Evolutionary conservation across 2,329 filamentous ascomycete species (phyloP), one percentile per base, ranked within the genome.

Genomic region (Emericellopsis cladophorae): DNA sequence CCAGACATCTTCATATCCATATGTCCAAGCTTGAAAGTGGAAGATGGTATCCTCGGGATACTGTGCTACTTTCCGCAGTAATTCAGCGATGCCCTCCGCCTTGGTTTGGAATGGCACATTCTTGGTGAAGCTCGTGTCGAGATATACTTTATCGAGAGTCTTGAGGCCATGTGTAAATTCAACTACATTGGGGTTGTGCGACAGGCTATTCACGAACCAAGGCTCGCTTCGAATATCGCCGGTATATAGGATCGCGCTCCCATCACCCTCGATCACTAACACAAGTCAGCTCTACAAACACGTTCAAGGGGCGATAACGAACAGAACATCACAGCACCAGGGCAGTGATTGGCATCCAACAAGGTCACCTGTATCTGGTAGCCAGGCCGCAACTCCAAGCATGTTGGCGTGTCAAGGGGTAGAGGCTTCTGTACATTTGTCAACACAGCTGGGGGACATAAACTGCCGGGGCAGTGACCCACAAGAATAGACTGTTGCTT

Each of bases 1-100:
- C 88, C 88, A 95, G 0, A 95, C 87, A 40, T 94, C 84, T 55
- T 96, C 89, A 47, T 95, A 95, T 1, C 70, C 71, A 54, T 92
- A 92, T 0, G 90, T 95, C 88, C 89, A 95, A 1, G 87, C 76
- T 42, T 88, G 76, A 36, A 96, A 72, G 56, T 94, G 84, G 51
- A 95, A 95, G 1, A 82, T 57, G 0, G 87, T 94, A 32, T 86
- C 75, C 2, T 65, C 46, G 0, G 88, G 81, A 55, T 90, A 94
- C 21, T 62, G 54, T 0, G 63, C 57, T 0, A 95, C 70, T 48
- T 87, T 82, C 5, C 65, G 61, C 1, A 95, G 52, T 0, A 95
- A 68, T 52, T 95, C 84, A 1, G 64, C 64, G 10, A 95, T 65
- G 0, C 89, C 89, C 40, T 90, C 76, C 1, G 81, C 78, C 54